A percentile compares a stretch with the other conserved stretches of the same genome.
phyloP scores from a whole-genome alignment of 352 stramenopile genomes.

The Phytopythium vexans region DNA sequence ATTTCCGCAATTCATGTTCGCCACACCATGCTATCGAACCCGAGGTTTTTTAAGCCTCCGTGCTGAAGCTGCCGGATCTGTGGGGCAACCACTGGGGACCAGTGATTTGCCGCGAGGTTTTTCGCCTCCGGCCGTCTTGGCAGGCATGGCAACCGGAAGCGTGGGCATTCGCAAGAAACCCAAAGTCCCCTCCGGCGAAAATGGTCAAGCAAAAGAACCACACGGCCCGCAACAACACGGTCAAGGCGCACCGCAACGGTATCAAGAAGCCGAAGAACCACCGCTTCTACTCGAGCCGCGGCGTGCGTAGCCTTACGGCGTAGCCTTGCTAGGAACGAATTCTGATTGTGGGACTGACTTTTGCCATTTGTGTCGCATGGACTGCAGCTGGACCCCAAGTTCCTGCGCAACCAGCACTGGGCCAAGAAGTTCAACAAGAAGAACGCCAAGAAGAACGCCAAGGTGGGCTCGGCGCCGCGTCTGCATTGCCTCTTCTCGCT shows the following conservation, averaged over 20 bases:
- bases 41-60: too few relatives aligned
- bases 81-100: slow-evolving; percentile 17
- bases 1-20: too few relatives aligned
- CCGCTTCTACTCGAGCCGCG: slow-evolving; percentile 93
- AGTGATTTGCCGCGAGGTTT: slow-evolving; percentile 13
- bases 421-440: slow-evolving; percentile 98
- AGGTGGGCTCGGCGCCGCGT: slow-evolving; percentile 21
- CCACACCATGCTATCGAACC: too few relatives aligned
- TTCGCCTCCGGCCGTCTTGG: neutral
- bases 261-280: slow-evolving; percentile 97
- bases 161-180: slow-evolving; percentile 44
- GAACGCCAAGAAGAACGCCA: slow-evolving; percentile 64
- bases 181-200: slow-evolving; percentile 52
- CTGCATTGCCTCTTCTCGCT: neutral
- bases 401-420: slow-evolving; percentile 97
- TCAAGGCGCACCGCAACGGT: slow-evolving; percentile 97
- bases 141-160: slow-evolving; percentile 3
- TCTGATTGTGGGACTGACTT: neutral
- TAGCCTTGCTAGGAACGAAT: neutral
- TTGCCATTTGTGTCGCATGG: neutral
- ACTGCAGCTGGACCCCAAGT: slow-evolving; percentile 94
- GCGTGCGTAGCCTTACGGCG: slow-evolving; percentile 50
- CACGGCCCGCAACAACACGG: slow-evolving; percentile 96
- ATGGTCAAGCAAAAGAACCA: slow-evolving; percentile 98
- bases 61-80: too few relatives aligned